Evolutionary conservation across 2,329 filamentous ascomycete genomes (phyloP).

Genomic region (Exophiala oligosperma): DNA sequence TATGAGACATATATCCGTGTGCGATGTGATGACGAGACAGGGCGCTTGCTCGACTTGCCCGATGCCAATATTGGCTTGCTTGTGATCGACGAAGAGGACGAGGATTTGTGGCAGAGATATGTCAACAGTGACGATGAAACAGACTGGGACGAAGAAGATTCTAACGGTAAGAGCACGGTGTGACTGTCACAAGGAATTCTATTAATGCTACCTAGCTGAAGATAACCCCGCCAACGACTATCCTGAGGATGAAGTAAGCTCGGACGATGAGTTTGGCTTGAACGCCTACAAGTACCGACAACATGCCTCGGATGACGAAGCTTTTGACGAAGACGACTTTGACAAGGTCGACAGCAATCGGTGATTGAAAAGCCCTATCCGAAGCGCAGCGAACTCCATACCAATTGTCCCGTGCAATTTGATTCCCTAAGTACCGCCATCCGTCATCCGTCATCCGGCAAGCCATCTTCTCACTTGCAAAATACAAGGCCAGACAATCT

Average conservation of each 20-base stretch:
- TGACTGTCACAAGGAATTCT: background rate
- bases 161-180: slow-evolving; percentile 50
- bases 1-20: slow-evolving; percentile 63
- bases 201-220: slow-evolving; percentile 39
- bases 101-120: slow-evolving; percentile 59
- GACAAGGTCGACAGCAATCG: slow-evolving; percentile 2
- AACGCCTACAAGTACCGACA: slow-evolving; percentile 40
- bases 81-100: slow-evolving; percentile 51
- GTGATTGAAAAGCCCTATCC: background rate
- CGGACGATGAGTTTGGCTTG: slow-evolving; percentile 48
- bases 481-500: background rate
- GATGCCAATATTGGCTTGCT: slow-evolving; percentile 43
- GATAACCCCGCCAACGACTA: slow-evolving; percentile 53
- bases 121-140: slow-evolving; percentile 54
- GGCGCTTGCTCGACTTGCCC: slow-evolving; percentile 23
- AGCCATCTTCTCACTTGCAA: background rate
- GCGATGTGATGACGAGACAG: slow-evolving; percentile 32
- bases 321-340: slow-evolving; percentile 40
- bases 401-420: too few species aligned
- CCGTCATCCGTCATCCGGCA: background rate
- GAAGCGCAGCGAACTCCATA: too few species aligned
- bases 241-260: slow-evolving; percentile 50
- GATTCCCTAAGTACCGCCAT: background rate
- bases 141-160: slow-evolving; percentile 61
- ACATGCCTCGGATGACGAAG: slow-evolving; percentile 46